Conservation (phyloP, 768 basidiomycete species). For the Coprinopsis cinerea region DNA sequence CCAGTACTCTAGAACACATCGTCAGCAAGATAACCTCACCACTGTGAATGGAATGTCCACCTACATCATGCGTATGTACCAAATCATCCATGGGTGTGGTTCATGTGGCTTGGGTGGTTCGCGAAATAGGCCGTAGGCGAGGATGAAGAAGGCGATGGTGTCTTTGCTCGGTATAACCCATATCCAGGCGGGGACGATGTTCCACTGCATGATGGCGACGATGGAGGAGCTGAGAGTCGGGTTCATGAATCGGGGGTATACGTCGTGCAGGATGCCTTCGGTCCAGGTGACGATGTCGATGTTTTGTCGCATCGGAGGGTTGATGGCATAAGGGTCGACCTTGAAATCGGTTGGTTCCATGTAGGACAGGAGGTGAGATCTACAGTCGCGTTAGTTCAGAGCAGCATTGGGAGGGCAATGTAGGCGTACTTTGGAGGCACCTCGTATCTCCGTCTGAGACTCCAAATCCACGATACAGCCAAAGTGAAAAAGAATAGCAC, state of each 20-base stretch:
- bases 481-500: neutral
- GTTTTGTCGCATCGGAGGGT: neutral
- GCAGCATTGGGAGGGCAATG: neutral
- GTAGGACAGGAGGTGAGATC: neutral
- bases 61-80: neutral
- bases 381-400: neutral
- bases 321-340: neutral
- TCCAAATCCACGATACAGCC: neutral
- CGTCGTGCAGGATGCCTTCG: neutral
- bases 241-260: conserved; percentile 6
- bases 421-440: neutral
- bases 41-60: neutral
- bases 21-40: neutral
- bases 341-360: neutral
- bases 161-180: neutral
- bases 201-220: neutral
- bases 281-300: conserved; percentile 8
- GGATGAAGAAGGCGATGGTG: neutral
- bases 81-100: neutral
- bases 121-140: conserved; percentile 2
- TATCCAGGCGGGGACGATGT: neutral
- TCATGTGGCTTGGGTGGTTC: neutral
- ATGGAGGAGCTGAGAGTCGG: neutral
- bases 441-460: neutral
- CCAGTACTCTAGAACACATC: neutral